Conservation (phyloP, 2,329 filamentous ascomycete species). For the Amauroascus verrucosus region DNA sequence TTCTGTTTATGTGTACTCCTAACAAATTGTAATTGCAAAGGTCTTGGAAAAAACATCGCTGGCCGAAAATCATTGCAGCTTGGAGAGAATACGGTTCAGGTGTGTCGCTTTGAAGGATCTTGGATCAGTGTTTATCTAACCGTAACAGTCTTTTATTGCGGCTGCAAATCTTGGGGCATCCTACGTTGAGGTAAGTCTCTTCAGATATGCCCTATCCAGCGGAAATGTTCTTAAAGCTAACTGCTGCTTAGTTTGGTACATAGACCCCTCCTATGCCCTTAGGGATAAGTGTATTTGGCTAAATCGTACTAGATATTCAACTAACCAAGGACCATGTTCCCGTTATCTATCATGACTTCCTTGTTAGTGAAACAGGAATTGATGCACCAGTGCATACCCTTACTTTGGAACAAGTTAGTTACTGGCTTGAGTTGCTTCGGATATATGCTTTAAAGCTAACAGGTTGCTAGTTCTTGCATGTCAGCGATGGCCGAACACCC, state of each 20-base stretch:
- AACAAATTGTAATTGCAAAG: slow-evolving; percentile 30
- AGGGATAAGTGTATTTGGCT: slow-evolving; percentile 10
- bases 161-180: slow-evolving; percentile 81
- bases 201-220: not conserved
- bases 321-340: slow-evolving; percentile 97
- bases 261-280: not conserved
- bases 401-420: slow-evolving; percentile 64
- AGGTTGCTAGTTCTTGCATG: slow-evolving; percentile 59
- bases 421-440: not conserved
- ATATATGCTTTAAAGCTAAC: slow-evolving; percentile 2
- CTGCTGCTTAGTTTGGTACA: slow-evolving; percentile 16
- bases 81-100: slow-evolving; percentile 83
- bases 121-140: slow-evolving; percentile 15
- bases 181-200: slow-evolving; percentile 50
- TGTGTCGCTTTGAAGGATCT: slow-evolving; percentile 15
- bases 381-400: slow-evolving; percentile 93
- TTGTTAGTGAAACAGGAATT: slow-evolving; percentile 94
- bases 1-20: slow-evolving; percentile 12
- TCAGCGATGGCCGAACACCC: slow-evolving; percentile 50
- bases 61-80: slow-evolving; percentile 80
- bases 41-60: slow-evolving; percentile 80
- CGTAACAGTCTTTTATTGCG: slow-evolving; percentile 72
- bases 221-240: not conserved
- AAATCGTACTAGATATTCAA: slow-evolving; percentile 71
- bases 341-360: slow-evolving; percentile 96